phyloP scores from a whole-genome alignment of 176 grass and related monocot genomes.

The Eleusine coracana region DNA sequence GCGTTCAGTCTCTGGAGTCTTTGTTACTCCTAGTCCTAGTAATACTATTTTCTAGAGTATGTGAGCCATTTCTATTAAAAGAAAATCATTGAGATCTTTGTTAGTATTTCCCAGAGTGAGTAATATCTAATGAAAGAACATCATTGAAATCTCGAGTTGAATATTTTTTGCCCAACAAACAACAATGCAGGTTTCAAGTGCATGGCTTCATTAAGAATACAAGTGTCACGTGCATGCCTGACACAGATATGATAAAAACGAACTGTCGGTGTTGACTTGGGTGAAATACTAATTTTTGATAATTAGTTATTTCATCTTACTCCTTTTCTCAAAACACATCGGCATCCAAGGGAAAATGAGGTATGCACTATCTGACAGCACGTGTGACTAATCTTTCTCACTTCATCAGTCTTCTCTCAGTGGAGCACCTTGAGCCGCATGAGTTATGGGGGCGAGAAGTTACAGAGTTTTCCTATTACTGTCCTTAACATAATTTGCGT shows the following conservation, averaged over 20 bases:
- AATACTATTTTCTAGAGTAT: no score
- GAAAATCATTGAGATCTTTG: constrained; percentile 1
- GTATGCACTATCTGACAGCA: neutral
- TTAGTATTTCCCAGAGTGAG: no score
- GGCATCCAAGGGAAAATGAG: constrained; percentile 30
- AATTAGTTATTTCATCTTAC: constrained; percentile 11
- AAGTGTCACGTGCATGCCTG: constrained; percentile 36
- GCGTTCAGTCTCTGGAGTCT: neutral
- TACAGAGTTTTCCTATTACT: neutral
- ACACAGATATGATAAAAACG: constrained; percentile 9
- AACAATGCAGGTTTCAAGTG: constrained; percentile 11
- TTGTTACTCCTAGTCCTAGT: no score
- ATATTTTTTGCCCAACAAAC: neutral
- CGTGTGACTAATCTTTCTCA: constrained; percentile 12
- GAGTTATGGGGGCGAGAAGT: neutral
- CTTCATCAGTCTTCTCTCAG: constrained; percentile 7
- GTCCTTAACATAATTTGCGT: constrained; percentile 1
- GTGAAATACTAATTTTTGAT: constrained; percentile 12
- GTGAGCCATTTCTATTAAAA: neutral
- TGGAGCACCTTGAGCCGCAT: no score
- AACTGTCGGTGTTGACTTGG: constrained; percentile 20
- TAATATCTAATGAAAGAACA: neutral
- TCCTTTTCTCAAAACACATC: neutral
- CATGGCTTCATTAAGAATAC: constrained; percentile 5
- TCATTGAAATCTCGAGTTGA: constrained; percentile 6